Evolutionary conservation across 78 protist species (phyloP), one percentile per base, ranked within the genome.

Genomic region (Dictyostelium brefeldianum): DNA sequence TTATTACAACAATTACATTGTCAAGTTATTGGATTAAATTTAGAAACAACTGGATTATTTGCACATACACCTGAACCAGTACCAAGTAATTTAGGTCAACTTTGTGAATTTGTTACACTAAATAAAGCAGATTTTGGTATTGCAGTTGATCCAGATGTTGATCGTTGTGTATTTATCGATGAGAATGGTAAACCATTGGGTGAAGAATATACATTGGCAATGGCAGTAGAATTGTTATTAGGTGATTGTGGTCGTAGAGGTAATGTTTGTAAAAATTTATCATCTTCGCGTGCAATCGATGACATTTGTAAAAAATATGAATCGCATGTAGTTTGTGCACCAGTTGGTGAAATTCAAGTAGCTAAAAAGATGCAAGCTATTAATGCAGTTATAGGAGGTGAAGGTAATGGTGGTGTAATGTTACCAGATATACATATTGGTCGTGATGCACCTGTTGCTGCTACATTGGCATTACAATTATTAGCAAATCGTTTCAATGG

Each of bases 381-480:
- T 3, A 73, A 78, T 29, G 90, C 94, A 0, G 80, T 75, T 1
- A 81, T 95, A 29, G 97, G 97, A 6, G 97, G 97, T 46, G 97
- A 95, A 57, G 97, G 97, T 36, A 95, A 95, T 56, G 97, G 97
- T 56, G 97, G 97, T 54, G 97, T 95, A 3, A 95, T 95, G 97
- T 36, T 95, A 48, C 92, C 97, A 22, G 95, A 90, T 48, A 75
- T 81, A 46, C 97, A 91, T 41, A 95, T 95, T 48, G 97, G 97
- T 14, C 43, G 97, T n/a, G 97, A 95, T 65, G 97, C 97, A 14
- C 95, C 91, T 10, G 97, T 95, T 2, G 97, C 97, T 0, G 97
- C 95, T 1, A 82, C 81, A 15, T 77, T 95, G 1, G 80, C 91
- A 1, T 59, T 95, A 17, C 95, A 89, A 41, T 69, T 87, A 31